Conservation (phyloP, 108 stramenopile species). For the Epipyxis sp. region DNA sequence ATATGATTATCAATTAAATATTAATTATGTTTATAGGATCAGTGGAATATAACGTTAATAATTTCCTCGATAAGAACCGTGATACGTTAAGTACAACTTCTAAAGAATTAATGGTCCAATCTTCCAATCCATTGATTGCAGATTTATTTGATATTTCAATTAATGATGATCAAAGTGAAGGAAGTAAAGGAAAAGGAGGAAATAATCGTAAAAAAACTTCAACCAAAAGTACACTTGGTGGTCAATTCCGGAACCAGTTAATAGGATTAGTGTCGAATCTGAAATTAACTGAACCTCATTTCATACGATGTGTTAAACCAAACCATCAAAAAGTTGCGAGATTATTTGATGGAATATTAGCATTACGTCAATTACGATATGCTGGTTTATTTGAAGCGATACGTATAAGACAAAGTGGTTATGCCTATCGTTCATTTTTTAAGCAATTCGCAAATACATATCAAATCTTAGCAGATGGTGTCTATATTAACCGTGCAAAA, state of each 20-base stretch:
- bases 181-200: not conserved
- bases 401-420: constrained; percentile 36
- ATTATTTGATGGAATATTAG: constrained; percentile 39
- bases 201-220: not conserved
- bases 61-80: constrained; percentile 29
- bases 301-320: constrained; percentile 62
- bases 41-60: constrained; percentile 23
- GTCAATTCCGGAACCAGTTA: constrained; percentile 57
- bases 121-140: not conserved
- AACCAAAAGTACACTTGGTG: constrained; percentile 44
- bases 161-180: not conserved
- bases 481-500: not conserved
- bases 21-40: no score
- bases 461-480: not conserved
- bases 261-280: constrained; percentile 50
- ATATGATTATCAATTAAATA: no score
- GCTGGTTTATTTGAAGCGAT: constrained; percentile 43
- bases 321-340: constrained; percentile 51
- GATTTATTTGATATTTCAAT: not conserved
- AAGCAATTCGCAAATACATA: not conserved
- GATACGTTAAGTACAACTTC: constrained; percentile 23
- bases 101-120: not conserved
- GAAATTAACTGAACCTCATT: constrained; percentile 51
- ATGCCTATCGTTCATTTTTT: constrained; percentile 26
- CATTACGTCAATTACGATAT: constrained; percentile 38